These are phyloP conservation scores for Papilionanthe hybrid DNA, from an alignment of 116 monocot genomes.

Conservation along the genomic window DNA sequence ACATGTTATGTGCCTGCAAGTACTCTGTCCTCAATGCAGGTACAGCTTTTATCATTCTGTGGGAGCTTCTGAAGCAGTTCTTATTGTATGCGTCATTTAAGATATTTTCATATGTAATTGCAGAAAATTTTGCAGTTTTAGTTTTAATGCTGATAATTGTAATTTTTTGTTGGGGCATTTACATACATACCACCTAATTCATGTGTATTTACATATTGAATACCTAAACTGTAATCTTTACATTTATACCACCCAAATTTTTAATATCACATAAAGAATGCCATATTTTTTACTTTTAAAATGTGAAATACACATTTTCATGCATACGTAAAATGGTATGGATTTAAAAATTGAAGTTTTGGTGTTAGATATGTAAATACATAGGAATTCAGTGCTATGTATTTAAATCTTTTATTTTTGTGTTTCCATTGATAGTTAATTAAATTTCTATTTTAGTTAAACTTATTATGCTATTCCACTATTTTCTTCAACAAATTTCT, in stretches of 20 bases:
- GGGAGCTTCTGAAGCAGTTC: not conserved
- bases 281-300: no score
- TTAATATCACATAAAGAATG: no score
- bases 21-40: constrained; percentile 2
- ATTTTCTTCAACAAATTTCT: not conserved
- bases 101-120: not conserved
- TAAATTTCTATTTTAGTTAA: not conserved
- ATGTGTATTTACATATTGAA: no score
- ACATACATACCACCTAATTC: no score
- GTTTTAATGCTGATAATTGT: not conserved
- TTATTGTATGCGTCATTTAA: not conserved
- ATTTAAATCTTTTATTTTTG: not conserved
- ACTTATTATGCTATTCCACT: not conserved
- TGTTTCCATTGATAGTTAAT: not conserved
- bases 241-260: no score
- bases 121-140: not conserved
- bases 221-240: not conserved
- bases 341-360: no score
- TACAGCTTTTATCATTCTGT: not conserved
- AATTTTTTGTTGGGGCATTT: not conserved
- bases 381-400: not conserved
- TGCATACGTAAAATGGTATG: no score
- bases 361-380: no score
- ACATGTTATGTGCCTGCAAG: not conserved
- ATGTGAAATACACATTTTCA: no score